These are phyloP conservation scores for Fusarium brevicatenulatum DNA, from an alignment of 2,329 filamentous ascomycete genomes.

Conservation along the genomic window DNA sequence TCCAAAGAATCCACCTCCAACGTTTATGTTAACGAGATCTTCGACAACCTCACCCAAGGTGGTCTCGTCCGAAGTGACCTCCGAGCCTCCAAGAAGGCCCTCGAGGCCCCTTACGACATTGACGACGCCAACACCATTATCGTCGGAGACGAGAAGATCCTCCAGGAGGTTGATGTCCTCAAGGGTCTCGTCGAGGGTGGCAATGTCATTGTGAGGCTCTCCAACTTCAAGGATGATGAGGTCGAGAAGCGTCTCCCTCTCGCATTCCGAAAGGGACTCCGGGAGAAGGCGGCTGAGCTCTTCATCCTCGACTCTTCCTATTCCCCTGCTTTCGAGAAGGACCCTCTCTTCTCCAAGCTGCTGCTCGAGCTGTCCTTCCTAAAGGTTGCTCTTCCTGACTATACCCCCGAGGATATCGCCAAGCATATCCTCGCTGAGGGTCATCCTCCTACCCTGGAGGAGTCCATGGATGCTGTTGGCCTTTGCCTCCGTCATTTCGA, in stretches of 20 bases:
- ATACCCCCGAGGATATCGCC: slow-evolving; percentile 69
- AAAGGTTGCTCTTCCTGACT: slow-evolving; percentile 75
- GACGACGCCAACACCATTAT: slow-evolving; percentile 82
- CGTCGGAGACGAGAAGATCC: slow-evolving; percentile 80
- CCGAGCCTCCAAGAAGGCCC: slow-evolving; percentile 80
- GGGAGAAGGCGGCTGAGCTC: slow-evolving; percentile 75
- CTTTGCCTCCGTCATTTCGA: slow-evolving; percentile 78
- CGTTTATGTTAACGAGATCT: slow-evolving; percentile 69
- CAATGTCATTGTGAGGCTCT: slow-evolving; percentile 78
- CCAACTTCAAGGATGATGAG: slow-evolving; percentile 86
- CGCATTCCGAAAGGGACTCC: slow-evolving; percentile 75
- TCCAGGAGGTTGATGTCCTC: slow-evolving; percentile 80
- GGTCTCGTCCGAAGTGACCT: slow-evolving; percentile 87
- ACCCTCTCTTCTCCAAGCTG: slow-evolving; percentile 71
- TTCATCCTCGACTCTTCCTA: slow-evolving; percentile 78
- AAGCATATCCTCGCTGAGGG: slow-evolving; percentile 72
- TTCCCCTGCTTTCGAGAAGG: slow-evolving; percentile 74
- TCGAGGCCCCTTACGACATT: slow-evolving; percentile 86
- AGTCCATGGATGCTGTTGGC: slow-evolving; percentile 74
- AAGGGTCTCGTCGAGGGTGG: slow-evolving; percentile 75
- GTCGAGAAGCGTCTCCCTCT: slow-evolving; percentile 85
- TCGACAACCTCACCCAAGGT: slow-evolving; percentile 75
- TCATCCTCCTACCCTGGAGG: slow-evolving; percentile 59
- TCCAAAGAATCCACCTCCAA: slow-evolving; percentile 78
- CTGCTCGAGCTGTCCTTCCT: slow-evolving; percentile 86